Percentiles rank a stretch among this genome's conserved stretches.
Evolutionary conservation across 495 filamentous ascomycete species (phyloP).

Genomic region (Penicillium verhagenii): DNA sequence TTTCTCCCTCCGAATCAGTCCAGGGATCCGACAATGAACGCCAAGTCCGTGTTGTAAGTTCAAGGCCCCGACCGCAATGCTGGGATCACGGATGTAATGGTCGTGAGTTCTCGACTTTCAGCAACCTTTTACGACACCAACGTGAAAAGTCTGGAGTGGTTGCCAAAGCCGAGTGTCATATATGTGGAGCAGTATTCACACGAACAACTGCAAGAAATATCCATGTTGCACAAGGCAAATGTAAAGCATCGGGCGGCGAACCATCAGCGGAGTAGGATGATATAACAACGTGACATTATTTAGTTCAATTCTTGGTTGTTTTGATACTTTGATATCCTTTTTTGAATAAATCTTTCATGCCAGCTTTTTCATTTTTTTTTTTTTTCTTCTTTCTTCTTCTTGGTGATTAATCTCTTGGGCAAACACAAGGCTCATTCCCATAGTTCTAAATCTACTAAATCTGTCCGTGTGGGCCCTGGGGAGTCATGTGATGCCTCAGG

Average conservation of each 20-base stretch:
- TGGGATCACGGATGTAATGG: slow-evolving; percentile 97
- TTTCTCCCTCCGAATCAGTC: slow-evolving; percentile 32
- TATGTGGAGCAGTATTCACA: slow-evolving; percentile 89
- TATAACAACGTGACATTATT: background rate
- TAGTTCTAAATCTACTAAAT: background rate
- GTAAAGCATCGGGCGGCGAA: slow-evolving; percentile 54
- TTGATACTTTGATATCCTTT: slow-evolving; percentile 2
- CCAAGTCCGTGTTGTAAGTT: slow-evolving; percentile 67
- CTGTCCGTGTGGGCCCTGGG: background rate
- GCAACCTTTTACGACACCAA: slow-evolving; percentile 88
- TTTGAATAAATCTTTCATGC: background rate
- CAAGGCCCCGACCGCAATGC: slow-evolving; percentile 84
- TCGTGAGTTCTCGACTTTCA: slow-evolving; percentile 91
- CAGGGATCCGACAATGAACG: slow-evolving; percentile 40
- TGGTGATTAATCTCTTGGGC: slow-evolving; percentile 4
- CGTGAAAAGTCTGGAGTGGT: slow-evolving; percentile 92
- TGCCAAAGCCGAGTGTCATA: slow-evolving; percentile 78
- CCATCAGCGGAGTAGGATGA: slow-evolving; percentile 26
- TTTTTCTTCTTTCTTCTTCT: background rate
- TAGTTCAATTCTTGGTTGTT: background rate
- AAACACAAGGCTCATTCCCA: slow-evolving; percentile 2
- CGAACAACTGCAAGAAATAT: slow-evolving; percentile 88
- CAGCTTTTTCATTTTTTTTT: background rate
- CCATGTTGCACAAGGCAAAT: slow-evolving; percentile 86
- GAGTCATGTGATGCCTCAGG: slow-evolving; percentile 23